Evolutionary conservation across 768 basidiomycete species (phyloP), one percentile per base, ranked within the genome.

Genomic region (Tulasnella sp.): DNA sequence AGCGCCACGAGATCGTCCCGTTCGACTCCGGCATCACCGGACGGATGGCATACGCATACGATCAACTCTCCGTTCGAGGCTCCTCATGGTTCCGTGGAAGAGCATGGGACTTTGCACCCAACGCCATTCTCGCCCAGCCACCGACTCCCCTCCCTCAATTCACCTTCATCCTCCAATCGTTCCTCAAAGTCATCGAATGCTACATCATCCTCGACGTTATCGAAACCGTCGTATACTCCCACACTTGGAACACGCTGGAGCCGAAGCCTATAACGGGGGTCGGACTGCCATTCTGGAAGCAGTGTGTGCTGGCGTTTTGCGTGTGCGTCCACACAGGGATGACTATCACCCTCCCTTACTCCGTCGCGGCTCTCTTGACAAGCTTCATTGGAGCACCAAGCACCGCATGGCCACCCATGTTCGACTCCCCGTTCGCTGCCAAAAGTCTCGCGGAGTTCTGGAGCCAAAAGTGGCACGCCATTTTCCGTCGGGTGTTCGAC

Each of bases 401-500:
- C 9, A 40, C 77, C 0, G n/a, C 48, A 15, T 80, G 78, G 80
- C 80, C 77, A 13, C 77, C 79, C 67, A 44, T 80, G 10, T 80
- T 79, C 77, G 69, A 79, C 40, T 37, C 26, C 20, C 80, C 80
- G n/a, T 80, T 74, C 57, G 29, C 37, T 16, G 40, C 80, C 4
- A 70, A 15, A 29, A 73, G 71, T 46, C 51, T 80, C 4, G 55
- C 48, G 39, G 80, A 80, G 70, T 80, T 80, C 40, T 80, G 80
- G 80, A 26, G 67, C 42, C 67, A 74, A n/a, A 42, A 78, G n/a
- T 80, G 80, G 80, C 80, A 80, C 71, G 35, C 67, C 2, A 44
- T 79, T 16, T 80, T 79, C 79, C 42, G 79, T 26, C 70, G 79
- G 18, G 32, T 44, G 29, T 80, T 79, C 71, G 70, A 73, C 26